Evolutionary conservation across 352 stramenopile species (phyloP).

Genomic region (Globisporangium recalcitrans): DNA sequence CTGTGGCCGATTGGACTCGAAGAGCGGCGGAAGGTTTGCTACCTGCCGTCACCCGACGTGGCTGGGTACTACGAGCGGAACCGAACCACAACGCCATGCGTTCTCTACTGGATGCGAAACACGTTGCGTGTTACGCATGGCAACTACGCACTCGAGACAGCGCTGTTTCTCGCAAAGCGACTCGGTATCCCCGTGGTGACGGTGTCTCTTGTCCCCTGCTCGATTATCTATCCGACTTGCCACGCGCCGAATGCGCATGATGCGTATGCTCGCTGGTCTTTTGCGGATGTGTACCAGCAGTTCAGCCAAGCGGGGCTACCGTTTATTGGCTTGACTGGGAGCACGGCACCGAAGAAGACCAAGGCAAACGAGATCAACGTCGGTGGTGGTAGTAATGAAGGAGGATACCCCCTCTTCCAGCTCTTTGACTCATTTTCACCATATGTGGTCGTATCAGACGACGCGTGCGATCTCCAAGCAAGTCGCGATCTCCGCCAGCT

Average conservation of each 20-base stretch:
- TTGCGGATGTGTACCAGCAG: conserved; percentile 42
- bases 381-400: conserved; percentile 6
- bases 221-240: conserved; percentile 47
- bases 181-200: conserved; percentile 39
- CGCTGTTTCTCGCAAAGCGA: conserved; percentile 38
- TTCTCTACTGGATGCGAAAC: conserved; percentile 74
- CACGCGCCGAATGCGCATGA: conserved; percentile 53
- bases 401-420: conserved; percentile 27
- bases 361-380: background rate
- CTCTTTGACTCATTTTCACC: conserved; percentile 38
- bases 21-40: conserved; percentile 41
- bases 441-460: conserved; percentile 38
- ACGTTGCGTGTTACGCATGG: conserved; percentile 49
- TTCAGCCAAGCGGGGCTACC: conserved; percentile 33
- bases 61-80: conserved; percentile 10
- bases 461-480: conserved; percentile 25
- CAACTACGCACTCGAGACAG: conserved; percentile 58
- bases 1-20: conserved; percentile 46
- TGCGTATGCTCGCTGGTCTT: conserved; percentile 48
- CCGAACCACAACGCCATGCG: background rate
- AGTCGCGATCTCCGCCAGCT: conserved; percentile 33
- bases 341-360: conserved; percentile 12
- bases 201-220: conserved; percentile 37
- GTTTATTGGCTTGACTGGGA: conserved; percentile 41
- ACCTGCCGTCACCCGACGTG: conserved; percentile 16